Base-by-base conservation (phyloP, 306 rosid genomes). In the Ammopiptanthus mongolicus region DNA sequence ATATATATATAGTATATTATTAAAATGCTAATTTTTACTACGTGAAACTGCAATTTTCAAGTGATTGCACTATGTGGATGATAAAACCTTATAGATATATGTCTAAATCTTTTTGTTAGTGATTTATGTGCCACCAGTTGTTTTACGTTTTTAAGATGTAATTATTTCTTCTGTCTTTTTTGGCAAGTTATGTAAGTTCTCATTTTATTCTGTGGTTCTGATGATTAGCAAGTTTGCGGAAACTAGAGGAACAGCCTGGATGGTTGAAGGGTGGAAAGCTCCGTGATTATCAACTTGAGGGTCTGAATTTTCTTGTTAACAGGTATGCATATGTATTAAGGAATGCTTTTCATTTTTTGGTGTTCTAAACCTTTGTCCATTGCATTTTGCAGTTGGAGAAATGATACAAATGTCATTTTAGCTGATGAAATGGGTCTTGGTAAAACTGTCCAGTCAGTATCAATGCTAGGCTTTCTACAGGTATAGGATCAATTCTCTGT, bases 401-500 rank as follows among this genome's bases (percentile, higher is more conserved):
- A 96, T 84, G 97, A 96, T 83, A 96, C 99, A 58, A 96, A 92
- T 85, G 98, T 96, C 76, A 96, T 96, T 81, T 92, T 96, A 89
- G 99, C 99, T 69, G 99, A 96, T 92, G 99, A 96, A 85, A 96
- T 96, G 99, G 99, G 99, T 75, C 99, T 96, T 74, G 99, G 99
- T 39, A 96, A 96, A 85, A 96, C 99, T 80, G 97, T 96, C 71
- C 99, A 96, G 81, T 92, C 98, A 44, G 99, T 96, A 52, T 96
- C 99, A 9, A 96, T 96, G 99, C 98, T 96, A 80, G 99, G 99
- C 52, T 96, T 96, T 87, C 87, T 96, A 73, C 98, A 92, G 97
- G 99, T 96, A 78, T 69, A 34, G 37, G 64, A 62, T 67, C 59
- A 37, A 34, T 42, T 42, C 57, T 85, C 57, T 65, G 46, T 64